Evolutionary conservation across 352 stramenopile genomes (phyloP), one percentile per base, ranked within the genome.

Genomic region (Aphanomyces invadans): DNA sequence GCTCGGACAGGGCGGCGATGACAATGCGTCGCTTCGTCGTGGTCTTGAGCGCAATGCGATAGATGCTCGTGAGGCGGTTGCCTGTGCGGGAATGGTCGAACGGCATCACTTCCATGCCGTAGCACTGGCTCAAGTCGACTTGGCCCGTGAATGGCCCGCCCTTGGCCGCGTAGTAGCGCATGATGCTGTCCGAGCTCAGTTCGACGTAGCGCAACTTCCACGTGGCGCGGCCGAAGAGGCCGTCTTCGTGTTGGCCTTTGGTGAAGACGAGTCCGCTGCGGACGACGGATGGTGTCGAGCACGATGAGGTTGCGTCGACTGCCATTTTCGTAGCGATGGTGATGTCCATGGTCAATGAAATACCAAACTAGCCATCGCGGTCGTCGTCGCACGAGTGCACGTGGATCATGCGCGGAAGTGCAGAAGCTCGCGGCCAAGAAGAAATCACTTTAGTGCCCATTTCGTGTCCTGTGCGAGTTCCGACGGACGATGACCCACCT

Each of bases 181-280:
- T 15, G 19, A 54, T 23, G 46, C 46, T 7, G 23, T 54, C 46
- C 10, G 46, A 10, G 17, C 11, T 54, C 9, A 54, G 23, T 21
- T 54, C 46, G 9, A 54, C 46, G 23, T 54, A 54, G 46, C 46
- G 46, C 19, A 54, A 11, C 46, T 54, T 54, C 46, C 46, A 54
- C 11, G 19, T 54, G 0, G 46, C 9, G 9, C 46, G 46, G 19
- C 46, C 46, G 28, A 54, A 54, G 19, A 54, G 9, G 28, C 46
- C 46, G 46, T 54, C 46, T 54, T 54, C 46, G 19, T 54, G 19
- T 21, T 54, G 46, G 19, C 46, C 46, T 28, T 54, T 54, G 46
- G 46, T 54, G 46, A 54, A 54, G 23, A 21, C 46, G 23, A 54
- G 46, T 0, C 46, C 46, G 19, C 46, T 54, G 46, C 46, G 46